Evolutionary conservation across 148 eudicot genomes (phyloP).

Genomic region (Tetragonia tetragonoides): DNA sequence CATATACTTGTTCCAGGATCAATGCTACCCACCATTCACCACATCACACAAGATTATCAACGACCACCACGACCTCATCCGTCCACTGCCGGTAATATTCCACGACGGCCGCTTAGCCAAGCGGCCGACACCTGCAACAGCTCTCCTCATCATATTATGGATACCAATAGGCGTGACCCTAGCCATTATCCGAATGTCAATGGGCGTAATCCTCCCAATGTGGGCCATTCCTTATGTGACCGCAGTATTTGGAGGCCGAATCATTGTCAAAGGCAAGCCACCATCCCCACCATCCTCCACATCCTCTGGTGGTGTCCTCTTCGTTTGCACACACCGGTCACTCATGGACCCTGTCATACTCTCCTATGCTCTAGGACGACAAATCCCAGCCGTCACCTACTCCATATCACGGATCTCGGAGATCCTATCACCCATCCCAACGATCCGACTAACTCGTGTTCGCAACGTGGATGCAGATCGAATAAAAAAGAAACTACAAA

Average conservation of each 20-base stretch:
- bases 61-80: conserved; percentile 32
- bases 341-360: conserved; percentile 94
- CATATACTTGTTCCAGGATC: conserved; percentile 33
- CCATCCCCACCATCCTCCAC: conserved; percentile 46
- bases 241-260: conserved; percentile 54
- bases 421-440: conserved; percentile 83
- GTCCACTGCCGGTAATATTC: conserved; percentile 89
- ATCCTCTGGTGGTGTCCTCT: conserved; percentile 66
- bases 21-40: conserved; percentile 44
- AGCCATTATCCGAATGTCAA: conserved; percentile 51
- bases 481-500: conserved; percentile 46
- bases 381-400: conserved; percentile 88
- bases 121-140: conserved; percentile 62
- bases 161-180: conserved; percentile 66
- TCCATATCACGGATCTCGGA: conserved; percentile 77
- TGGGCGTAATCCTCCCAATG: conserved; percentile 59
- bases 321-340: conserved; percentile 84
- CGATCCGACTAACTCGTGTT: conserved; percentile 64
- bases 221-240: conserved; percentile 55
- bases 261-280: conserved; percentile 69
- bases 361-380: conserved; percentile 60
- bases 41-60: conserved; percentile 13
- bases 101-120: conserved; percentile 88
- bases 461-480: conserved; percentile 66
- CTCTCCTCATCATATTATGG: conserved; percentile 75